Percentiles rank a stretch among this genome's conserved stretches.
These are phyloP conservation scores for Lodderomyces jiufengensis DNA, from an alignment of 1,139 yeast species.

Conservation along the genomic window DNA sequence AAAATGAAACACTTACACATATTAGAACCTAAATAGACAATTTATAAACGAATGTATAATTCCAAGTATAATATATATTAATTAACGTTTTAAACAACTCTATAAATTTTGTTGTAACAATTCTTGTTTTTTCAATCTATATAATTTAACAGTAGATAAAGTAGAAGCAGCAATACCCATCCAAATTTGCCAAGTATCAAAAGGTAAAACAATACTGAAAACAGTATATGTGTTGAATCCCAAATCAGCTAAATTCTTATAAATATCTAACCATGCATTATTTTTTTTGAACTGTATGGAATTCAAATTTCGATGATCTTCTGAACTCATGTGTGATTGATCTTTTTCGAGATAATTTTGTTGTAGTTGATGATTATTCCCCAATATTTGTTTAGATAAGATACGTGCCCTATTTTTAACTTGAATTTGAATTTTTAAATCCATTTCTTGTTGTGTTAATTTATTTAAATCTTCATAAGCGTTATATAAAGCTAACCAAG, in stretches of 20 bases:
- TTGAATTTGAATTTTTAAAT: slow-evolving; percentile 36
- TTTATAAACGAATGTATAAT: not conserved
- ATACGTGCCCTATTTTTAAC: slow-evolving; percentile 37
- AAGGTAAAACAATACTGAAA: slow-evolving; percentile 38
- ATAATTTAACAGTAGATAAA: slow-evolving; percentile 39
- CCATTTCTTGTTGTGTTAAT: slow-evolving; percentile 43
- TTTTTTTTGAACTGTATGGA: slow-evolving; percentile 38
- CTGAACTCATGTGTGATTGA: slow-evolving; percentile 6
- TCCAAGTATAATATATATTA: no score
- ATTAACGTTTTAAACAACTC: no score
- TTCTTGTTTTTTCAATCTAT: slow-evolving; percentile 35
- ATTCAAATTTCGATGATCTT: slow-evolving; percentile 23
- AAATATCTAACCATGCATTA: slow-evolving; percentile 41
- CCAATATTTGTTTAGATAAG: slow-evolving; percentile 37
- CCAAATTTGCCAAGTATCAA: slow-evolving; percentile 46
- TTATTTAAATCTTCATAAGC: slow-evolving; percentile 38
- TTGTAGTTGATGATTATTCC: no score
- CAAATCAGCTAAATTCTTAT: slow-evolving; percentile 40
- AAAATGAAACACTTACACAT: not conserved
- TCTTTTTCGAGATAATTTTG: no score
- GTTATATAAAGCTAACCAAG: slow-evolving; percentile 51
- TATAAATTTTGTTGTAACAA: not conserved
- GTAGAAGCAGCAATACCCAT: slow-evolving; percentile 44
- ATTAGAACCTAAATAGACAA: not conserved
- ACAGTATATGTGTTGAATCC: slow-evolving; percentile 44